Conservation (phyloP, 768 basidiomycete species). For the Mycena maculata region DNA sequence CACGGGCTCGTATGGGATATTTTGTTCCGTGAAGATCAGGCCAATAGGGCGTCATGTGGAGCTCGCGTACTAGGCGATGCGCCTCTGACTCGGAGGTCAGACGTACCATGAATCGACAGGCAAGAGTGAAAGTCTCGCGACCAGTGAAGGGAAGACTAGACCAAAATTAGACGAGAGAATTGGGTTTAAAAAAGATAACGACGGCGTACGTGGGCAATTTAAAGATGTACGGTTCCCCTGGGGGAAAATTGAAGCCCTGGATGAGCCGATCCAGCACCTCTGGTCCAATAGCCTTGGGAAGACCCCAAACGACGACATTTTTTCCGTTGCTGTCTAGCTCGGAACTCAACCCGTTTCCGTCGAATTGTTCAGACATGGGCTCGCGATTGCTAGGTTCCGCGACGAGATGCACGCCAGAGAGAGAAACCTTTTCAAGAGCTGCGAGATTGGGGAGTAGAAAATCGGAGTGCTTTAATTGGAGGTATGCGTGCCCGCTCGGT, state of each 20-base stretch:
- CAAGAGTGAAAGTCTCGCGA: slow-evolving; percentile 55
- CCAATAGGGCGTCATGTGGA: slow-evolving; percentile 68
- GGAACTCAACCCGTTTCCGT: slow-evolving; percentile 17
- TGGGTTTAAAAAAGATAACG: not conserved
- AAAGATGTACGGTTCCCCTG: slow-evolving; percentile 57
- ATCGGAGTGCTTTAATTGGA: slow-evolving; percentile 64
- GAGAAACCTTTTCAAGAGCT: slow-evolving; percentile 54
- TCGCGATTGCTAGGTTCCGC: slow-evolving; percentile 43
- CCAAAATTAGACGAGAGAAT: slow-evolving; percentile 1
- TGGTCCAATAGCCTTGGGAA: slow-evolving; percentile 61
- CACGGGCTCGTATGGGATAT: slow-evolving; percentile 50
- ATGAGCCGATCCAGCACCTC: slow-evolving; percentile 54
- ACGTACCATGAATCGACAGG: slow-evolving; percentile 67
- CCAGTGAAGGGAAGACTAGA: not conserved
- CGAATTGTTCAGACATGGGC: slow-evolving; percentile 26
- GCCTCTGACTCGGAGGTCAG: slow-evolving; percentile 72
- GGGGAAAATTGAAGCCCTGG: slow-evolving; percentile 51
- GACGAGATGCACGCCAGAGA: slow-evolving; percentile 58
- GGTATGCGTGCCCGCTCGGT: slow-evolving; percentile 68
- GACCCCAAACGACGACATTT: slow-evolving; percentile 69
- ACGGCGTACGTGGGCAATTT: slow-evolving; percentile 63
- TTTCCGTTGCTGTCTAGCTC: slow-evolving; percentile 53
- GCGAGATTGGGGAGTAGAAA: slow-evolving; percentile 54
- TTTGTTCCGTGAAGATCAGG: slow-evolving; percentile 49
- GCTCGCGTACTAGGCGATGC: slow-evolving; percentile 68